Conservation (phyloP, 139 green algal genomes). For the Cymbomonas tetramitiformis region DNA sequence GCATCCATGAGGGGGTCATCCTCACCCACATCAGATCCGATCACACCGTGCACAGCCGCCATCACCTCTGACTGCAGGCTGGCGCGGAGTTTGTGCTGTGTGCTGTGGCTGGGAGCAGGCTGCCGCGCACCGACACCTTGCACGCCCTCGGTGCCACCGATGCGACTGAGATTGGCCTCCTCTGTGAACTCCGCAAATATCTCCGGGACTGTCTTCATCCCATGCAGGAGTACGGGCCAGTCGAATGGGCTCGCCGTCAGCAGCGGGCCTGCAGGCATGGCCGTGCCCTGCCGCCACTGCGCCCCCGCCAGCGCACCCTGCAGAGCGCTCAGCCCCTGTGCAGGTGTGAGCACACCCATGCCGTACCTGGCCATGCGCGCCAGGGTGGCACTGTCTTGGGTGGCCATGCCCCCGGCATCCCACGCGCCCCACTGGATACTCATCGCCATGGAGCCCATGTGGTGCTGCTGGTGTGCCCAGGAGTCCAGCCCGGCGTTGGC, state of each 20-base stretch:
- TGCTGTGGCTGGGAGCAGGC: no score
- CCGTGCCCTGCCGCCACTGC: no score
- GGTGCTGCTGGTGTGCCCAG: background rate
- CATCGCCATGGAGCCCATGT: slow-evolving; percentile 12
- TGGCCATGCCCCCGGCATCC: slow-evolving; percentile 36
- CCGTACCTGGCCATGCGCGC: slow-evolving; percentile 41
- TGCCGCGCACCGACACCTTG: no score
- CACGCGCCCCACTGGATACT: slow-evolving; percentile 40
- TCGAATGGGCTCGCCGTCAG: background rate
- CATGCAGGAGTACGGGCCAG: background rate
- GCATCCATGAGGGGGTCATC: slow-evolving; percentile 48
- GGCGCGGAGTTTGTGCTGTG: no score
- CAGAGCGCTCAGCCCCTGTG: slow-evolving; percentile 27
- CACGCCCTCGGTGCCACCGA: no score
- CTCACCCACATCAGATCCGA: background rate
- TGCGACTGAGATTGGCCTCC: background rate
- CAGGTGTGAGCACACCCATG: slow-evolving; percentile 41
- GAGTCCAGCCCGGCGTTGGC: slow-evolving; percentile 20
- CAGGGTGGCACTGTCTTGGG: slow-evolving; percentile 24
- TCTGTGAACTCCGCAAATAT: background rate
- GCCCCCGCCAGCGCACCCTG: background rate
- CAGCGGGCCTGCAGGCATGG: no score
- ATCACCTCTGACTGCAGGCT: background rate
- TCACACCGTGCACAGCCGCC: background rate
- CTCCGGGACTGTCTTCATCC: background rate